phyloP scores from a whole-genome alignment of 2,329 filamentous ascomycete genomes.

The Colletotrichum agaves region DNA sequence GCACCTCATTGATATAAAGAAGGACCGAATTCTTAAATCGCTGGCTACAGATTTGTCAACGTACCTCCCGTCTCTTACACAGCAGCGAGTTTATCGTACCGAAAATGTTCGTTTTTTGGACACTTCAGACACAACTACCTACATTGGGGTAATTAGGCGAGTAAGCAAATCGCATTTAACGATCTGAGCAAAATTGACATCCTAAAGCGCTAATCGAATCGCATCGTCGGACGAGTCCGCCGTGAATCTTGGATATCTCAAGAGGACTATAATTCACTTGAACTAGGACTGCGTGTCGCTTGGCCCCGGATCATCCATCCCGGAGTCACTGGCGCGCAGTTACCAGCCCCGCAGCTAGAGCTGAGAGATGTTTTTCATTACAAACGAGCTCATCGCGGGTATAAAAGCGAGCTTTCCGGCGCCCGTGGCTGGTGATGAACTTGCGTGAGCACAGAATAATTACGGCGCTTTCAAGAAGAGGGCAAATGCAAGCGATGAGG shows the following conservation, averaged over 20 bases:
- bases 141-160: not conserved
- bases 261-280: not conserved
- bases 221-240: not conserved
- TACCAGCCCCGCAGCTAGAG: not conserved
- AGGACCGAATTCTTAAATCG: not conserved
- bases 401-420: not conserved
- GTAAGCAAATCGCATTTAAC: rapidly evolving
- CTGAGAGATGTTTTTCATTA: not conserved
- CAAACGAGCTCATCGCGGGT: not conserved
- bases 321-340: not conserved
- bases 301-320: not conserved
- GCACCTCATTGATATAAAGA: no score
- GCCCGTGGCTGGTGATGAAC: not conserved
- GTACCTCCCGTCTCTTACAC: not conserved
- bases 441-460: not conserved
- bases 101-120: not conserved
- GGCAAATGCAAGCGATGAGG: not conserved
- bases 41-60: not conserved
- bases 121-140: not conserved
- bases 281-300: not conserved
- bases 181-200: not conserved
- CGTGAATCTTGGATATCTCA: not conserved
- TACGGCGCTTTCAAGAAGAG: not conserved
- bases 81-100: not conserved
- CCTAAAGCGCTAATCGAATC: not conserved